Conservation (phyloP, 208 protist genomes). For the Trypanosoma melophagium region DNA sequence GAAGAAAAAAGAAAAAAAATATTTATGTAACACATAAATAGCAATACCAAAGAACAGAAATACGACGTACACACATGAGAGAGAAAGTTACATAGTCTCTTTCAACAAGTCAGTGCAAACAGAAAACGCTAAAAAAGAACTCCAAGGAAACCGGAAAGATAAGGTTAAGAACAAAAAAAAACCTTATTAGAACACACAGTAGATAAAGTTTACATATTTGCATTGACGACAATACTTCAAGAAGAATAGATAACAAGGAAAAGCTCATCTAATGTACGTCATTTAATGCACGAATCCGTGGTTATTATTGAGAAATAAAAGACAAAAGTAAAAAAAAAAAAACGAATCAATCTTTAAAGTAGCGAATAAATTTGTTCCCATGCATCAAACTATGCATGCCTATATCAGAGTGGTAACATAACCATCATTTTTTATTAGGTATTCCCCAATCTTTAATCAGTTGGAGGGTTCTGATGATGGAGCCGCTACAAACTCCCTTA, state of each 20-base stretch:
- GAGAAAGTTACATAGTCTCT: slow-evolving; percentile 10
- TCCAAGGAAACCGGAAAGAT: neutral
- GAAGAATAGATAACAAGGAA: neutral
- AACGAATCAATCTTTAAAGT: too few relatives aligned
- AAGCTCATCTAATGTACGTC: too few relatives aligned
- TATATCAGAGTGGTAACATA: neutral
- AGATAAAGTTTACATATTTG: neutral
- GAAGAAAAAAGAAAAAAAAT: neutral
- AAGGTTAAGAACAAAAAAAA: slow-evolving; percentile 4
- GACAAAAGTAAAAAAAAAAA: too few relatives aligned
- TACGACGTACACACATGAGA: slow-evolving; percentile 5
- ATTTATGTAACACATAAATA: neutral
- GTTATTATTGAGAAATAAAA: too few relatives aligned
- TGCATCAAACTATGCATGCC: too few relatives aligned
- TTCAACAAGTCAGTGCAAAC: slow-evolving; percentile 8
- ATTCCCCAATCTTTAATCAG: slow-evolving; percentile 10
- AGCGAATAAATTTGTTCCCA: too few relatives aligned
- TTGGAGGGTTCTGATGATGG: neutral
- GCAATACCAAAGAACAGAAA: too few relatives aligned
- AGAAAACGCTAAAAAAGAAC: slow-evolving; percentile 16
- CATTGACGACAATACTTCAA: neutral
- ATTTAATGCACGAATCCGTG: too few relatives aligned
- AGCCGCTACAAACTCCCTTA: neutral
- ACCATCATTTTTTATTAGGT: slow-evolving; percentile 11
- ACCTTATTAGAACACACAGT: neutral